phyloP scores from a whole-genome alignment of 768 basidiomycete species.

The Leccinum fibrillosum region DNA sequence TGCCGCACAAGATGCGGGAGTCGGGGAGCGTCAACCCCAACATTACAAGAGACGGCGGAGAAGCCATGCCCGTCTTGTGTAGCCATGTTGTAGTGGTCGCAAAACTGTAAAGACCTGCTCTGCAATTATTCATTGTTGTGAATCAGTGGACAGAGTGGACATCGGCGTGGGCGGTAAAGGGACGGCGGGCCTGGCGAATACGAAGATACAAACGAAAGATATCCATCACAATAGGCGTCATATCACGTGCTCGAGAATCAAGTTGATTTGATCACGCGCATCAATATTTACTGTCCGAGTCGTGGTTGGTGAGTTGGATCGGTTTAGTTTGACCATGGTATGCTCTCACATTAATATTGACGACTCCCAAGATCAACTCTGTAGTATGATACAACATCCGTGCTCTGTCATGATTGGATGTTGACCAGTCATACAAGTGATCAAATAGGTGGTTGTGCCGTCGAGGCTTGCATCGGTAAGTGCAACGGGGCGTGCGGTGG shows the following conservation, averaged over 20 bases:
- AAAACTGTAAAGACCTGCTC: constrained; percentile 28
- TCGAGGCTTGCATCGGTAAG: neutral
- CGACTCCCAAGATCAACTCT: neutral
- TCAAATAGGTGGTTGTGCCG: neutral
- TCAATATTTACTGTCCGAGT: neutral
- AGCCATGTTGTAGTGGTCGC: constrained; percentile 20
- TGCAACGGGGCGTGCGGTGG: neutral
- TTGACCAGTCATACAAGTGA: neutral
- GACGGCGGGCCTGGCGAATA: neutral
- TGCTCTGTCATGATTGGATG: neutral
- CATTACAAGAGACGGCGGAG: constrained; percentile 22
- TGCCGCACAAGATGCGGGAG: constrained; percentile 24
- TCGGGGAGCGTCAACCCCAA: constrained; percentile 25
- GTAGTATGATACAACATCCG: neutral
- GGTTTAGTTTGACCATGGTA: neutral
- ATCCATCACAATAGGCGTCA: constrained; percentile 4
- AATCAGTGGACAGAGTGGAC: constrained; percentile 2
- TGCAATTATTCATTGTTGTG: constrained; percentile 22
- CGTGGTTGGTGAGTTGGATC: neutral
- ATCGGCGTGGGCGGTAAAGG: constrained; percentile 2
- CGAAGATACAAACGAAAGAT: neutral
- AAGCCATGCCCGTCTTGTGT: constrained; percentile 19
- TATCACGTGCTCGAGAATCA: constrained; percentile 26
- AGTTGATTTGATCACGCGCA: neutral
- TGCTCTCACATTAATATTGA: neutral